These are phyloP conservation scores for Naganishia kalamii DNA, from an alignment of 768 basidiomycete species.

Conservation along the genomic window DNA sequence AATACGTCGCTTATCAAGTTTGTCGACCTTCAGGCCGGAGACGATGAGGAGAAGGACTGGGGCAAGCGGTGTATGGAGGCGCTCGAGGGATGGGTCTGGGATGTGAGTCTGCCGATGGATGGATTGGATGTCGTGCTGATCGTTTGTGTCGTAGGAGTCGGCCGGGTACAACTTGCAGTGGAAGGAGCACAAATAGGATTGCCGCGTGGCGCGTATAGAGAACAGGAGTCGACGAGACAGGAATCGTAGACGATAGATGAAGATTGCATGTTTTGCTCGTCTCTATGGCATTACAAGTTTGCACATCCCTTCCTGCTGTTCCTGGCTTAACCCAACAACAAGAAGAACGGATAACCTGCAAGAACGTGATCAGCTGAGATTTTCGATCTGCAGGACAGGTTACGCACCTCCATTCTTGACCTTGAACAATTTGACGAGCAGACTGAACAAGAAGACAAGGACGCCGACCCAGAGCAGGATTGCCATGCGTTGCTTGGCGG, in stretches of 20 bases:
- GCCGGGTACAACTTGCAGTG: conserved; percentile 20
- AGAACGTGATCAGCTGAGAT: background rate
- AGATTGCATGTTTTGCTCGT: background rate
- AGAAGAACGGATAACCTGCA: conserved; percentile 41
- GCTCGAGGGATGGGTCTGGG: conserved; percentile 32
- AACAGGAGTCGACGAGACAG: background rate
- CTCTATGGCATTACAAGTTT: no score
- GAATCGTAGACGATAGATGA: background rate
- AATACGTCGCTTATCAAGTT: conserved; percentile 64
- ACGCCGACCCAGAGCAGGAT: conserved; percentile 83
- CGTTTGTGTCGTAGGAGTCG: conserved; percentile 6
- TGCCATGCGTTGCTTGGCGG: conserved; percentile 70
- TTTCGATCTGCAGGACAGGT: conserved; percentile 4
- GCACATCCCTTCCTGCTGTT: background rate
- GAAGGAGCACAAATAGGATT: background rate
- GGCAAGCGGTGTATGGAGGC: conserved; percentile 40
- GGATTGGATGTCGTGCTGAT: background rate
- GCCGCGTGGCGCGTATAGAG: background rate
- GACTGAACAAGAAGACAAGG: conserved; percentile 74
- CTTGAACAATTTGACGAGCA: conserved; percentile 77
- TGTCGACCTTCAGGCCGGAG: conserved; percentile 53
- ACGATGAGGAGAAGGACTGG: conserved; percentile 35
- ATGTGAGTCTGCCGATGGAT: conserved; percentile 27
- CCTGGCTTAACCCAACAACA: conserved; percentile 33
- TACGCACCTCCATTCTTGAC: conserved; percentile 77